Evolutionary conservation across 352 stramenopile genomes (phyloP), one percentile per base, ranked within the genome.

Genomic region (Phytophthora cajani): DNA sequence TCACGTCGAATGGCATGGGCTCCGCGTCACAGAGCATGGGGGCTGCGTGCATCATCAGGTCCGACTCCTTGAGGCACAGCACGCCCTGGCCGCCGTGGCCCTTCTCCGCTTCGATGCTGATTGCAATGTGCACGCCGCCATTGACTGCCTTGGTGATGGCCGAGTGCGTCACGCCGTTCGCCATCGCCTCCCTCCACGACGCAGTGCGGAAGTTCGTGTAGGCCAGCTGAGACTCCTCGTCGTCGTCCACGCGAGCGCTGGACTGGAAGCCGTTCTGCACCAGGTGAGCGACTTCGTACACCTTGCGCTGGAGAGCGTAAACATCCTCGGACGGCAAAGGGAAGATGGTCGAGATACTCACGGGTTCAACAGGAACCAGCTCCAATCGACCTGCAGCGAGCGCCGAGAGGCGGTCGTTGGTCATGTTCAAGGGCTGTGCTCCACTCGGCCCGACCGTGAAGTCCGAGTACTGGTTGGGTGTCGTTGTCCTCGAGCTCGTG

Each of bases 271-370:
- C 85, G 33, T 81, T 89, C 36, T 90, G 81, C 11, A 92, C 85
- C 17, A 87, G 85, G 52, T 91, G 81, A 0, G 85, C 85, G 5
- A 92, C 85, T 49, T 92, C 85, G 64, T 91, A 85, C 9, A 92
- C 80, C 67, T 92, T 91, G 16, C 84, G 82, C 42, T 94, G 86
- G n/a, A 88, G 62, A 2, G 81, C 84, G 25, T 90, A 91, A 2
- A 89, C 78, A 50, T 94, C 86, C 56, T 90, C 83, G 1, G 82
- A 89, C 17, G 86, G 86, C 19, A 94, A 40, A n/a, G 86, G 87
- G 58, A 94, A 94, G 7, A 94, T 80, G 0, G 85, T 91, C 5
- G 84, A 88, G 53, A 94, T 91, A 25, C 79, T 87, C 19, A 84
- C 67, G 5, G 87, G 84, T 5, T 91, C 82, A 17, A 93, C 76